Evolutionary conservation across 1,284 basidiomycete genomes (phyloP).

Genomic region (Athelia sp.): DNA sequence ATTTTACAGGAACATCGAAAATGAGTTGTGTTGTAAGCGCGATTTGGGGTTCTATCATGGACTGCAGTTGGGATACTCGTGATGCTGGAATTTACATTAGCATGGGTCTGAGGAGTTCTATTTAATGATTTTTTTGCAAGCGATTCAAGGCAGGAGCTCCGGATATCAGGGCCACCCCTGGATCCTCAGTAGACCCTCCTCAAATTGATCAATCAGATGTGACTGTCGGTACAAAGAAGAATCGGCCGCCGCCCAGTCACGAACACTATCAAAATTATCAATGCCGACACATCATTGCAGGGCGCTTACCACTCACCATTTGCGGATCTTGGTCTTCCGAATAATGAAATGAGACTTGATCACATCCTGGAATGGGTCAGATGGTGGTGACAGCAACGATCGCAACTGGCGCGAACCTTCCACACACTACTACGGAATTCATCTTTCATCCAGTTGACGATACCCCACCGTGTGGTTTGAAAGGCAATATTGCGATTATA

Average conservation of each 20-base stretch:
- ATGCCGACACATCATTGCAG: too few species aligned
- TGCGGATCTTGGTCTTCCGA: slow-evolving; percentile 33
- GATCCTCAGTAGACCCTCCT: neutral
- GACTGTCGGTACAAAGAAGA: slow-evolving; percentile 20
- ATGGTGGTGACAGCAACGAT: too few species aligned
- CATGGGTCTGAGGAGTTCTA: too few species aligned
- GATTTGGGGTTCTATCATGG: too few species aligned
- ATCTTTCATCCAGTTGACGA: slow-evolving; percentile 46
- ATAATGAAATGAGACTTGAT: slow-evolving; percentile 44
- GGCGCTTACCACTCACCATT: slow-evolving; percentile 24
- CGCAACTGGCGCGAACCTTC: too few species aligned
- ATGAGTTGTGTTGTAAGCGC: neutral
- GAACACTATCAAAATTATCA: slow-evolving; percentile 24
- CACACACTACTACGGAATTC: slow-evolving; percentile 38
- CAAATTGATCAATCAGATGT: neutral
- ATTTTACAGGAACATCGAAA: slow-evolving; percentile 29
- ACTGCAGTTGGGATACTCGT: neutral
- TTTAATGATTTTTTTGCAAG: neutral
- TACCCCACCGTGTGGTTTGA: slow-evolving; percentile 44
- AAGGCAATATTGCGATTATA: slow-evolving; percentile 39
- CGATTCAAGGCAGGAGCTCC: too few species aligned
- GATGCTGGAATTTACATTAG: neutral
- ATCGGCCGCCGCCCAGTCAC: slow-evolving; percentile 30
- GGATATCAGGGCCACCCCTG: neutral
- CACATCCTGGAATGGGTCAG: slow-evolving; percentile 32